Conservation (phyloP, 768 basidiomycete species). For the Polyporus arcularius region DNA sequence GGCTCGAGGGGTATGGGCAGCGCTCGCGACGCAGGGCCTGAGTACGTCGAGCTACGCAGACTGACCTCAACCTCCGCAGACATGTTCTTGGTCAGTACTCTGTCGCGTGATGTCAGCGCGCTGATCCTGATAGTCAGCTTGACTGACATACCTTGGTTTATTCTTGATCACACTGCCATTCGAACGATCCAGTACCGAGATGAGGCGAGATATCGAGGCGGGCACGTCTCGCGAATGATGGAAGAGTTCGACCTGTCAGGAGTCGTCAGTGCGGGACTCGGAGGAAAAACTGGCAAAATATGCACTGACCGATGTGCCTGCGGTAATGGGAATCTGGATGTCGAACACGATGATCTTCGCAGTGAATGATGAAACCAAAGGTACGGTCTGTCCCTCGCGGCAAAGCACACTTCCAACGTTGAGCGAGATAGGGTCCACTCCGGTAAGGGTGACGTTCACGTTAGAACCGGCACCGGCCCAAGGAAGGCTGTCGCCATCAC, state of each 20-base stretch:
- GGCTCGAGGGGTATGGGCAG: slow-evolving; percentile 84
- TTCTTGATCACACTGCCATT: slow-evolving; percentile 72
- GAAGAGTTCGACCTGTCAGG: slow-evolving; percentile 80
- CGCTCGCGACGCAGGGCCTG: slow-evolving; percentile 44
- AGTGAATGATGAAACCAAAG: slow-evolving; percentile 73
- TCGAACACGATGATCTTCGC: slow-evolving; percentile 95
- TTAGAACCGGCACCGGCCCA: slow-evolving; percentile 94
- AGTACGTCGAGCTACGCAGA: slow-evolving; percentile 57
- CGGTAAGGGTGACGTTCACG: slow-evolving; percentile 79
- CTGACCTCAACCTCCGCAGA: slow-evolving; percentile 88
- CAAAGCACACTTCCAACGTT: slow-evolving; percentile 90
- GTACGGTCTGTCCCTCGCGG: slow-evolving; percentile 67
- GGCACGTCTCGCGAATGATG: slow-evolving; percentile 94
- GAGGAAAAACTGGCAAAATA: not conserved
- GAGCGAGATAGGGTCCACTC: slow-evolving; percentile 84
- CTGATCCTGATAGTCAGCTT: slow-evolving; percentile 5
- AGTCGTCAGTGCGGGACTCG: not conserved
- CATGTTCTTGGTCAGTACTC: slow-evolving; percentile 80
- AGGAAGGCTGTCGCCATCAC: slow-evolving; percentile 71
- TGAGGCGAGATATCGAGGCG: slow-evolving; percentile 79
- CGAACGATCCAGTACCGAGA: slow-evolving; percentile 77
- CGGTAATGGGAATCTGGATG: slow-evolving; percentile 83
- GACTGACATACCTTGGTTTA: slow-evolving; percentile 69
- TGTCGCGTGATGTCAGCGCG: slow-evolving; percentile 29
- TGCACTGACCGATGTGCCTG: slow-evolving; percentile 71